Conservation (phyloP, 495 filamentous ascomycete species). For the Talaromyces thailandensis region DNA sequence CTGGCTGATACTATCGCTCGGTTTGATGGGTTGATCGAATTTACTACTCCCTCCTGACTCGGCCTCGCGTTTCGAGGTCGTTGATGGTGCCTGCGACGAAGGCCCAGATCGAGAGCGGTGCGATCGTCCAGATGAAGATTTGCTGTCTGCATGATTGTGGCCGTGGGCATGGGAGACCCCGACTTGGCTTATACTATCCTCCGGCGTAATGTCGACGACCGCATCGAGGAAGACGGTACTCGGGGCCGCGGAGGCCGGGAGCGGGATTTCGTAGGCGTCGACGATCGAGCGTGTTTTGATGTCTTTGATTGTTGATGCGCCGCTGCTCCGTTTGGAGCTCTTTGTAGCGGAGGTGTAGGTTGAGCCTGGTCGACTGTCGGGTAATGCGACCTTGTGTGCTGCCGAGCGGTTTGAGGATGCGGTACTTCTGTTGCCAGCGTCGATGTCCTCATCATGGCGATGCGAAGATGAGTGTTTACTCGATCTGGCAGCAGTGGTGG, state of each 20-base stretch:
- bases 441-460: constrained; percentile 11
- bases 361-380: constrained; percentile 18
- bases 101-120: constrained; percentile 12
- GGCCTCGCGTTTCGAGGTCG: constrained; percentile 13
- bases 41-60: constrained; percentile 11
- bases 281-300: neutral
- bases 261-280: constrained; percentile 28
- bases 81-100: neutral
- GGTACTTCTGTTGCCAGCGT: neutral
- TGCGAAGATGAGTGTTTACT: constrained; percentile 9
- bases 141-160: constrained; percentile 14
- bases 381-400: constrained; percentile 21
- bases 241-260: constrained; percentile 38
- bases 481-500: neutral
- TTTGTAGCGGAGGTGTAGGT: constrained; percentile 1
- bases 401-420: constrained; percentile 5
- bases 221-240: constrained; percentile 11
- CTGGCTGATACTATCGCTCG: constrained; percentile 61
- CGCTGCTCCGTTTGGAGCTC: constrained; percentile 1
- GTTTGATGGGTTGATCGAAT: constrained; percentile 39
- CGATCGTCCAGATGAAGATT: constrained; percentile 5
- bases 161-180: neutral
- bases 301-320: neutral
- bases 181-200: constrained; percentile 2
- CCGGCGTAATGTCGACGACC: constrained; percentile 10